Base-by-base conservation (phyloP, 139 green algal species). In the Chlorella sp. region DNA sequence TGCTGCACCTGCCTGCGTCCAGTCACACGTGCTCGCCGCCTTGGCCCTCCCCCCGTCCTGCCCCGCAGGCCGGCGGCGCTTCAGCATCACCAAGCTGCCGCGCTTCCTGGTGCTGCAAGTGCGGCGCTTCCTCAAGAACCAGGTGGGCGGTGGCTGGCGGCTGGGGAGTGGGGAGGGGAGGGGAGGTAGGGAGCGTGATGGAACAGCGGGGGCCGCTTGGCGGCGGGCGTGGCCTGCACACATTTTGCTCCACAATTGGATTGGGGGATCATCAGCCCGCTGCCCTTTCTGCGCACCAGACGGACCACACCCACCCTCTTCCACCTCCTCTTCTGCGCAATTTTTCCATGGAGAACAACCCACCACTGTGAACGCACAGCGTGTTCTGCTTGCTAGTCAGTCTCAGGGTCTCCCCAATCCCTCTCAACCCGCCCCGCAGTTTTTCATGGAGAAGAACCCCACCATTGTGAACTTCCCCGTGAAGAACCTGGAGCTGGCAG, bases 391-490 rank as follows among this genome's bases (percentile, higher is more conserved):
- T 67, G 58, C 58, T 34, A 67, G 58, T 22, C 14, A n/a, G n/a
- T n/a, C n/a, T 30, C 58, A 67, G 58, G 16, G 58, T 24, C 17
- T 30, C 28, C 4, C 65, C 24, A n/a, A 3, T 43, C 60, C 17
- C 34, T 22, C n/a, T n/a, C 65, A 19, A 8, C 46, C 9, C 24
- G 51, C 34, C 22, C 11, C 43, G 77, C 34, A 94, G 87, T 95
- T 95, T 41, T 94, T 95, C 56, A 30, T 92, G 30, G 96, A 99
- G 92, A 99, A 99, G 91, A 99, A 99, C 90, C 96, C 95, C 48
- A 99, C 96, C 73, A 95, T 99, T 69, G 97, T 99, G 38, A 99
- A 98, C 88, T 99, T 99, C 85, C 97, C 97, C 0, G 92, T 99
- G 24, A 97, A 98, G 76, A 94, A 94, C 83, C 86, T 99, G 87